Conservation (phyloP, 2,329 filamentous ascomycete genomes). For the Elsinoe necatrix region DNA sequence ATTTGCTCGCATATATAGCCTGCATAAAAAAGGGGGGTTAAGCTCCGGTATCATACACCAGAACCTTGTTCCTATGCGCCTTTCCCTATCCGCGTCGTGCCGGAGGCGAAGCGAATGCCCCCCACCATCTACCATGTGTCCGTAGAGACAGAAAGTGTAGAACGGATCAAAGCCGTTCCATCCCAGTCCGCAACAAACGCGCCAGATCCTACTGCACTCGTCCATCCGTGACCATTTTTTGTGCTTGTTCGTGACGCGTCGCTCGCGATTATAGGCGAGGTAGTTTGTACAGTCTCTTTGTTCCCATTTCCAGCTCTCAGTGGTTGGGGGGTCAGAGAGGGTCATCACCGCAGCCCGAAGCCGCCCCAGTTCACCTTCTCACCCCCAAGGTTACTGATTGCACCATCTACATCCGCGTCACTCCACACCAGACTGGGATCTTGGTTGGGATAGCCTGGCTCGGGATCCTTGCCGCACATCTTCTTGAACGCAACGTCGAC, state of each 20-base stretch:
- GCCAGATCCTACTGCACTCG: background rate
- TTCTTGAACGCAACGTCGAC: constrained; percentile 58
- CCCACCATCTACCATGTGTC: background rate
- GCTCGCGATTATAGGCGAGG: background rate
- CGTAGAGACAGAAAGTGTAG: background rate
- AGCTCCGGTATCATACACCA: constrained; percentile 4
- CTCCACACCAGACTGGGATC: constrained; percentile 9
- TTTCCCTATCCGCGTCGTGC: background rate
- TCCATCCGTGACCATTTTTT: background rate
- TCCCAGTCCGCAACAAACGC: background rate
- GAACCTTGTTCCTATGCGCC: background rate
- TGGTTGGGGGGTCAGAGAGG: background rate
- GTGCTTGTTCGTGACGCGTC: constrained; percentile 1
- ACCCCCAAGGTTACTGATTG: background rate
- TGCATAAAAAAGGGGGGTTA: background rate
- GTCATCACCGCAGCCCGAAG: constrained; percentile 6
- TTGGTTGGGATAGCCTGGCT: constrained; percentile 6
- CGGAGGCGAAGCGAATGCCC: too few relatives aligned
- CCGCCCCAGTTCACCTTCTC: constrained; percentile 14
- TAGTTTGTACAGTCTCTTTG: background rate
- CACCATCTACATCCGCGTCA: background rate
- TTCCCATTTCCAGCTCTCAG: background rate
- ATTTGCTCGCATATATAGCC: background rate
- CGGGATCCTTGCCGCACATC: constrained; percentile 31
- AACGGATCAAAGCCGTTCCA: background rate